A percentile compares a stretch with the other conserved stretches of the same genome.
phyloP scores from a whole-genome alignment of 768 basidiomycete species.

The Glaciozyma antarctica region DNA sequence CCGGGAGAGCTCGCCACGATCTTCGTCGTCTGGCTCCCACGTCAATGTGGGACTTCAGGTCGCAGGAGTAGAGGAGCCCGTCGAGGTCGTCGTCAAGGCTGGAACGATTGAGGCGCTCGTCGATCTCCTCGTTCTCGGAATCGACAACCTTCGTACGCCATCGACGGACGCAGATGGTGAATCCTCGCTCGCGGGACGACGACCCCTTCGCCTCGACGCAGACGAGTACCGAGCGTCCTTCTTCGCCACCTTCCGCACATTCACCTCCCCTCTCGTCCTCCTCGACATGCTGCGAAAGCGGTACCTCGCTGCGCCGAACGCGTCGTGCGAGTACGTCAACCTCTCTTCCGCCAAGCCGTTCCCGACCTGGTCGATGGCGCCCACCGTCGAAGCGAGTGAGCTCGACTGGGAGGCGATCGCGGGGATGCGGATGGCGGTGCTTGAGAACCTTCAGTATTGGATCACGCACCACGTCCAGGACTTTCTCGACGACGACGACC shows the following conservation, averaged over 20 bases:
- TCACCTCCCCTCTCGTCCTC: slow-evolving; percentile 9
- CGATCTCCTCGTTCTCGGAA: slow-evolving; percentile 18
- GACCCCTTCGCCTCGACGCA: slow-evolving; percentile 3
- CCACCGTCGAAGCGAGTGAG: not conserved
- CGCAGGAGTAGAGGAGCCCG: slow-evolving; percentile 1
- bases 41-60: not conserved
- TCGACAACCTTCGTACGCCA: slow-evolving; percentile 5
- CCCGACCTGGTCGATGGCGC: slow-evolving; percentile 4
- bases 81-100: slow-evolving; percentile 20
- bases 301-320: not conserved
- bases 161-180: slow-evolving; percentile 2
- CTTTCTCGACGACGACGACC: slow-evolving; percentile 8
- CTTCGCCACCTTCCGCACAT: slow-evolving; percentile 16
- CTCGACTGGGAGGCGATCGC: not conserved
- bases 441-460: slow-evolving; percentile 2
- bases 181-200: not conserved
- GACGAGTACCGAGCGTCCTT: slow-evolving; percentile 15
- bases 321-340: not conserved
- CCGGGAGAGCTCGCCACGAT: not conserved
- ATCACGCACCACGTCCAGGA: not conserved
- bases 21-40: no score
- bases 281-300: slow-evolving; percentile 10
- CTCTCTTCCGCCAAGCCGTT: not conserved
- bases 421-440: slow-evolving; percentile 2
- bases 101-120: slow-evolving; percentile 16